Evolutionary conservation across 306 rosid genomes (phyloP).

Genomic region (Cucumis cinereus): DNA sequence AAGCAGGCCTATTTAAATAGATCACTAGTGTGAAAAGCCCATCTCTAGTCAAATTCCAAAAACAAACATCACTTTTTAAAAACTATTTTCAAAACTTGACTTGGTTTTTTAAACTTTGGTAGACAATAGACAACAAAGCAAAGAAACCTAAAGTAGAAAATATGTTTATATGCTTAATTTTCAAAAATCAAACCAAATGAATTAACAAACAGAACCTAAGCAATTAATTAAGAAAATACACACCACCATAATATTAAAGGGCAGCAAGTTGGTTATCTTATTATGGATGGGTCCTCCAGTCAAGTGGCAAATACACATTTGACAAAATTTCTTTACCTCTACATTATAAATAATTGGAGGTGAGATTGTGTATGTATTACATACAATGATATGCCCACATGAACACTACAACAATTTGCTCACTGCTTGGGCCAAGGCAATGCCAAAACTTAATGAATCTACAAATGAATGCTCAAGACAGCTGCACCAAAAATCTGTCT

Average conservation of each 20-base stretch:
- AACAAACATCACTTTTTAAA: too few relatives aligned
- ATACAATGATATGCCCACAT: constrained; percentile 1
- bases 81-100: too few relatives aligned
- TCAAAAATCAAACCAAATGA: too few relatives aligned
- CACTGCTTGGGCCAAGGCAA: background rate
- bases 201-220: background rate
- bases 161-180: too few relatives aligned
- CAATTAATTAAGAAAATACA: background rate
- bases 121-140: too few relatives aligned
- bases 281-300: background rate
- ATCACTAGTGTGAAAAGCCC: too few relatives aligned
- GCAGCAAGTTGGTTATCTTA: background rate
- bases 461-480: background rate
- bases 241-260: background rate
- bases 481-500: background rate
- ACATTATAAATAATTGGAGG: background rate
- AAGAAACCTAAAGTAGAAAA: too few relatives aligned
- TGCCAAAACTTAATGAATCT: background rate
- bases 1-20: too few relatives aligned
- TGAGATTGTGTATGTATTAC: background rate
- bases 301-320: background rate
- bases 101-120: too few relatives aligned
- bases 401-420: background rate
- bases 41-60: too few relatives aligned
- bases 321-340: background rate